A percentile compares a stretch with the other conserved stretches of the same genome.
phyloP scores from a whole-genome alignment of 2,329 filamentous ascomycete genomes.

The Cadophora luteo-olivacea region DNA sequence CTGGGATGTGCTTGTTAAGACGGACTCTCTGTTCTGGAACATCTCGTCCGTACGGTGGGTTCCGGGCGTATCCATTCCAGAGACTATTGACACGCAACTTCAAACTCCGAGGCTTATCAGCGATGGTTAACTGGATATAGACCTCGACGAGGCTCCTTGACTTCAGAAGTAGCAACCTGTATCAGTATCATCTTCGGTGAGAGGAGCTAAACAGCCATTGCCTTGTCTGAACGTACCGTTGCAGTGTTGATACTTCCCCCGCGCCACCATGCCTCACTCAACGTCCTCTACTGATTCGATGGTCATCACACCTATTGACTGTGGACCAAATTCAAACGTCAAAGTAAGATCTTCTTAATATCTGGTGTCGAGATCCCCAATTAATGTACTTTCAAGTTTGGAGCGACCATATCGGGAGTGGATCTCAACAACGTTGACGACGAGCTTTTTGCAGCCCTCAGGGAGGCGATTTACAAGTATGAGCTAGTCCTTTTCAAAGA shows the following conservation, averaged over 20 bases:
- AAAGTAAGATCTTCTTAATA: neutral
- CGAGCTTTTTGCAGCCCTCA: neutral
- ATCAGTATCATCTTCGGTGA: too few relatives aligned
- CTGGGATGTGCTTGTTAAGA: too few relatives aligned
- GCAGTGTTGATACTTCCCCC: neutral
- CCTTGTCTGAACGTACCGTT: too few relatives aligned
- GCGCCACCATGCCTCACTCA: slow-evolving; percentile 1
- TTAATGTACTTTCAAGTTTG: neutral
- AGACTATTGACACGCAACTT: too few relatives aligned
- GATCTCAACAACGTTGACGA: slow-evolving; percentile 9
- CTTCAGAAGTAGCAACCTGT: too few relatives aligned
- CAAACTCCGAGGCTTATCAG: too few relatives aligned
- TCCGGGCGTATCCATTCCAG: too few relatives aligned
- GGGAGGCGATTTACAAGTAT: neutral
- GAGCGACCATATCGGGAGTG: neutral
- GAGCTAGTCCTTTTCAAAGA: neutral
- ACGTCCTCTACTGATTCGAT: neutral
- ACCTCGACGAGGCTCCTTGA: too few relatives aligned
- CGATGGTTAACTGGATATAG: too few relatives aligned
- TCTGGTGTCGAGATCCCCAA: neutral
- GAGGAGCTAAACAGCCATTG: too few relatives aligned
- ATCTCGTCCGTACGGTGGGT: too few relatives aligned
- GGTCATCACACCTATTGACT: slow-evolving; percentile 3
- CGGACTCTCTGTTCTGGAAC: too few relatives aligned
- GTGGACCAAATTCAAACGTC: neutral